Evolutionary conservation across 352 stramenopile species (phyloP).

Genomic region (Plasmopara halstedii): DNA sequence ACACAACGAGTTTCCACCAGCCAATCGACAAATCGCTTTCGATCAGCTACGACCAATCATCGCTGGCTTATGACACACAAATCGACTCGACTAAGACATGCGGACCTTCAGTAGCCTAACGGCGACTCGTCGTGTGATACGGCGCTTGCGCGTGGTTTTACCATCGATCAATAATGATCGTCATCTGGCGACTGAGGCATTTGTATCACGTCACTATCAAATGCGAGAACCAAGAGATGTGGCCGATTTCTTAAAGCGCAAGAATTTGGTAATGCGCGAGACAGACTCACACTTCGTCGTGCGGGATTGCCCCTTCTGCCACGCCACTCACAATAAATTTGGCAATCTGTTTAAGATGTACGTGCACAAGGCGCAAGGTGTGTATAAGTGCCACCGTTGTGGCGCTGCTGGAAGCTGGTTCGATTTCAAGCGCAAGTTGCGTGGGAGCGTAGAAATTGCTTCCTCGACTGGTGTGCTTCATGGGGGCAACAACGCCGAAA

Average conservation of each 20-base stretch:
- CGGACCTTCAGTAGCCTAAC: slow-evolving; percentile 13
- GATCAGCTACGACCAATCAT: slow-evolving; percentile 1
- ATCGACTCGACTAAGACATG: slow-evolving; percentile 9
- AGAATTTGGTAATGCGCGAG: slow-evolving; percentile 51
- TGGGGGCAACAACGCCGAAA: slow-evolving; percentile 8
- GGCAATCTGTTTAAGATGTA: slow-evolving; percentile 91
- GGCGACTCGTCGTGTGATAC: slow-evolving; percentile 5
- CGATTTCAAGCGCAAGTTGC: slow-evolving; percentile 82
- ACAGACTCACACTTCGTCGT: slow-evolving; percentile 76
- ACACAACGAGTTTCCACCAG: slow-evolving; percentile 13
- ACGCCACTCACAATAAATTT: slow-evolving; percentile 62
- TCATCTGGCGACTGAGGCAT: slow-evolving; percentile 33
- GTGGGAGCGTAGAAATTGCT: slow-evolving; percentile 42
- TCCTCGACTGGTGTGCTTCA: slow-evolving; percentile 34
- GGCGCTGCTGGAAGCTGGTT: slow-evolving; percentile 82
- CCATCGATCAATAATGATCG: neutral
- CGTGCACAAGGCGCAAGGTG: slow-evolving; percentile 76
- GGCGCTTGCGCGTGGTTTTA: neutral
- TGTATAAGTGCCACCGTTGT: slow-evolving; percentile 89
- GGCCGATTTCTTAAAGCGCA: slow-evolving; percentile 61
- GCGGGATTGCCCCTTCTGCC: slow-evolving; percentile 84
- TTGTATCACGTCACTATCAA: slow-evolving; percentile 79
- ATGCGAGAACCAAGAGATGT: slow-evolving; percentile 59
- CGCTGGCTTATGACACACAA: neutral
- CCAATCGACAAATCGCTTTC: slow-evolving; percentile 19